Evolutionary conservation across 495 filamentous ascomycete genomes (phyloP), one percentile per base, ranked within the genome.

Genomic region (Wilcoxina mikolae): DNA sequence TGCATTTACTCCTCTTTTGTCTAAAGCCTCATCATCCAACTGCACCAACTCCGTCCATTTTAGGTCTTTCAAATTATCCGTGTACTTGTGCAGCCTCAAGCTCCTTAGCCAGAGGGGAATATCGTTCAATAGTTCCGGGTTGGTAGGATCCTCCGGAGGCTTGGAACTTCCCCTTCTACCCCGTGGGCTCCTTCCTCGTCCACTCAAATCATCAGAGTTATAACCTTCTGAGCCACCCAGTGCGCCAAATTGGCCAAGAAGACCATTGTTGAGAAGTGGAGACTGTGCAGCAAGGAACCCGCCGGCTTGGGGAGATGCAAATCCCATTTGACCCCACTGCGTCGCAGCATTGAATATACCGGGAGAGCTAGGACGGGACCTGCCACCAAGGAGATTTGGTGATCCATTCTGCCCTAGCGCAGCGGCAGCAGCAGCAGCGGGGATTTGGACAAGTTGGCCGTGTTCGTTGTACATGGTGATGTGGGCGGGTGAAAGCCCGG

Each of bases 21-120:
- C 90, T 60, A 98, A 73, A 52, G 85, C 88, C 69, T 87, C 89
- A 65, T 98, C 93, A 67, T 94, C 85, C 55, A 98, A 73, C 68
- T 88, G 83, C 58, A 98, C 71, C 61, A 98, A 65, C 15, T 98
- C 90, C n/a, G 78, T 83, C 91, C 91, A 98, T 59, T 90, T 86
- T 68, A 96, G 76, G 67, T 95, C 88, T 70, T 96, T 98, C 61
- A 98, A 71, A 65, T 96, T 89, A 58, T 98, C 91, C 31, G 91
- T 98, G 70, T 98, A 98, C 73, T 98, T 98, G 73, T 98, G 91
- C 60, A 98, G 73, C 56, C 91, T 81, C 64, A 96, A 74, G 68
- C 86, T 95, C 71, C 91, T 81, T 66, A 98, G 74, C 91, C 91
- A 98, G 67, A 78, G 81, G 58, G 93, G 89, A 60, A 98, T 94